Evolutionary conservation across 1,139 yeast genomes (phyloP).

Genomic region (Waltiozyma sp.): DNA sequence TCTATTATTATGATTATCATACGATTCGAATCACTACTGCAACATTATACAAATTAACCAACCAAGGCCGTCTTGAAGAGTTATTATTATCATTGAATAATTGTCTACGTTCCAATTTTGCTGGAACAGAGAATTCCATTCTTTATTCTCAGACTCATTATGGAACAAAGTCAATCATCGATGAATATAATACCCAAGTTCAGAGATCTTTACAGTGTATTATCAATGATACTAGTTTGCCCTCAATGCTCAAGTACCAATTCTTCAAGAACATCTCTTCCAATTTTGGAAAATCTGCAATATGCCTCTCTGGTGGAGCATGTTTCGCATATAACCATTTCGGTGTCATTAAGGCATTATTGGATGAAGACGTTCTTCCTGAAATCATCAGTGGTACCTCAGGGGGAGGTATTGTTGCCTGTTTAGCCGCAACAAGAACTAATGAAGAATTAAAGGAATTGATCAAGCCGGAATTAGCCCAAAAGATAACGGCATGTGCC

Average conservation of each 20-base stretch:
- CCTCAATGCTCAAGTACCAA: slow-evolving; percentile 32
- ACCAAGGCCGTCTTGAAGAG: slow-evolving; percentile 28
- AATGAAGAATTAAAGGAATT: slow-evolving; percentile 50
- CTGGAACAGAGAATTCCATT: slow-evolving; percentile 66
- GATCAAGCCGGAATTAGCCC: slow-evolving; percentile 51
- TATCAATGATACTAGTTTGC: slow-evolving; percentile 28
- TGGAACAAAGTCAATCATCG: slow-evolving; percentile 59
- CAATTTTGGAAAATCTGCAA: slow-evolving; percentile 64
- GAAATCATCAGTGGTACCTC: slow-evolving; percentile 67
- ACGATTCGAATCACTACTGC: slow-evolving; percentile 41
- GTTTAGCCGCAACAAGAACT: slow-evolving; percentile 59
- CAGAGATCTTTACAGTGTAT: slow-evolving; percentile 36
- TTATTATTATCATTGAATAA: slow-evolving; percentile 49
- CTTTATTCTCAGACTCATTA: slow-evolving; percentile 65
- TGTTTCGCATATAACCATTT: slow-evolving; percentile 70
- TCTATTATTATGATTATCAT: slow-evolving; percentile 59
- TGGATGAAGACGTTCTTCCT: slow-evolving; percentile 59
- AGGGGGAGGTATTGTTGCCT: slow-evolving; percentile 78
- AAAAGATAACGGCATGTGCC: slow-evolving; percentile 61
- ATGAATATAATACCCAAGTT: slow-evolving; percentile 44
- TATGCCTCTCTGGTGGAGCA: slow-evolving; percentile 74
- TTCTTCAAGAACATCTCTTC: slow-evolving; percentile 49
- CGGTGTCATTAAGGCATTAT: slow-evolving; percentile 62
- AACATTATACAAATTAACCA: slow-evolving; percentile 25
- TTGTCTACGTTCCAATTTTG: slow-evolving; percentile 63